Conservation (phyloP, 306 rosid species). For the Cajanus cajan region DNA sequence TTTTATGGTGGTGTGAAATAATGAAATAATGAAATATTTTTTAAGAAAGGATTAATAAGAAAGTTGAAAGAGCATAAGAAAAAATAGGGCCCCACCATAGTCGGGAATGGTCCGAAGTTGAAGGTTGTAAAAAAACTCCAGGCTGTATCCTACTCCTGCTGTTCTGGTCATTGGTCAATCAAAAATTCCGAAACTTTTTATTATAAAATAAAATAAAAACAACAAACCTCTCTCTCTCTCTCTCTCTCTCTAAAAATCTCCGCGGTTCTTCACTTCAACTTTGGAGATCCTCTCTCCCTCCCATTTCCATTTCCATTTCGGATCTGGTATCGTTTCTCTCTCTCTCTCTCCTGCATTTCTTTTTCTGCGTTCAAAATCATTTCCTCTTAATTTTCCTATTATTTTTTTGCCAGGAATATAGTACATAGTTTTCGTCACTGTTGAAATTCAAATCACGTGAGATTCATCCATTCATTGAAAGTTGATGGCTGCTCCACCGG, state of each 20-base stretch:
- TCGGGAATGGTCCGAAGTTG: conserved; percentile 32
- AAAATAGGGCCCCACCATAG: conserved; percentile 22
- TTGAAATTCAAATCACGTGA: background rate
- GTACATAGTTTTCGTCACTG: background rate
- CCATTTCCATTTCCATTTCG: conserved; percentile 22
- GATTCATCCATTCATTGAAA: conserved; percentile 26
- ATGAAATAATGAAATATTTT: too few species aligned
- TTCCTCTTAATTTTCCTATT: background rate
- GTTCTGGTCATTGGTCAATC: conserved; percentile 9
- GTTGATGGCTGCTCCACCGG: conserved; percentile 97
- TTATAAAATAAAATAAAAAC: background rate
- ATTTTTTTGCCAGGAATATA: background rate
- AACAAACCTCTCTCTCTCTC: background rate
- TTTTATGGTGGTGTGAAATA: too few species aligned
- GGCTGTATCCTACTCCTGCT: conserved; percentile 1
- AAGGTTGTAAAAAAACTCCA: conserved; percentile 1
- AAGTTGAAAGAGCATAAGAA: too few species aligned
- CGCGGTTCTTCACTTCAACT: conserved; percentile 38
- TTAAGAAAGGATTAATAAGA: too few species aligned
- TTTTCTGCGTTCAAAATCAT: background rate
- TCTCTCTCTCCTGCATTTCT: conserved; percentile 5
- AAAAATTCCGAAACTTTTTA: background rate
- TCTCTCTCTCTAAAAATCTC: conserved; percentile 36
- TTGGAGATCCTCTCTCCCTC: conserved; percentile 34
- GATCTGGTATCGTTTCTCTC: conserved; percentile 44